Evolutionary conservation across 768 basidiomycete species (phyloP).

Genomic region (Lentinula boryana): DNA sequence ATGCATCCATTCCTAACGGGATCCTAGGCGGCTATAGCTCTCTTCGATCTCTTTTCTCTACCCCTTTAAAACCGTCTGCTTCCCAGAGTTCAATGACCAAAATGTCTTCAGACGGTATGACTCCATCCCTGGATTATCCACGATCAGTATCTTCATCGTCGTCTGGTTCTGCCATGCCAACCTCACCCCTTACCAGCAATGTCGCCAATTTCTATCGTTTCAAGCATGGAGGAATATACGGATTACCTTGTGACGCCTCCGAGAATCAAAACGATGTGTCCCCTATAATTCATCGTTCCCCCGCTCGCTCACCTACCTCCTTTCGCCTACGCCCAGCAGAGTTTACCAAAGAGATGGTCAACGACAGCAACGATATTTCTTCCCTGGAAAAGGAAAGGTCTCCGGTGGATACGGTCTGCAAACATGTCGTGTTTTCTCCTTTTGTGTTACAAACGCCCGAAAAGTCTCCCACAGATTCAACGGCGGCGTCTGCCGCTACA

Average conservation of each 20-base stretch:
- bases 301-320: neutral
- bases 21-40: neutral
- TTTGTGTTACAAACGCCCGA: constrained; percentile 3
- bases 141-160: neutral
- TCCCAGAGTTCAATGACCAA: neutral
- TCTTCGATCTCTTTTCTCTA: neutral
- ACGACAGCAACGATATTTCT: neutral
- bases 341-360: neutral
- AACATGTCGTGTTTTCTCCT: constrained; percentile 5
- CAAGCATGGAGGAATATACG: neutral
- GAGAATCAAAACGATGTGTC: neutral
- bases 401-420: neutral
- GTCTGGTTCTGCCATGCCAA: neutral
- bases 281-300: constrained; percentile 1
- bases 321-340: neutral
- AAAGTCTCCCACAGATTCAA: constrained; percentile 2
- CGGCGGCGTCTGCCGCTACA: neutral
- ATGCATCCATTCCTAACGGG: neutral
- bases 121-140: neutral
- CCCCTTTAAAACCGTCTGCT: neutral
- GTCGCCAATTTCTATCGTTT: neutral
- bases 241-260: neutral
- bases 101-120: neutral
- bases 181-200: neutral
- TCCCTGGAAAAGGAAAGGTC: neutral